A percentile compares a stretch with the other conserved stretches of the same genome.
Conservation (phyloP, 139 green algal genomes). For the Chlorella sp. region DNA sequence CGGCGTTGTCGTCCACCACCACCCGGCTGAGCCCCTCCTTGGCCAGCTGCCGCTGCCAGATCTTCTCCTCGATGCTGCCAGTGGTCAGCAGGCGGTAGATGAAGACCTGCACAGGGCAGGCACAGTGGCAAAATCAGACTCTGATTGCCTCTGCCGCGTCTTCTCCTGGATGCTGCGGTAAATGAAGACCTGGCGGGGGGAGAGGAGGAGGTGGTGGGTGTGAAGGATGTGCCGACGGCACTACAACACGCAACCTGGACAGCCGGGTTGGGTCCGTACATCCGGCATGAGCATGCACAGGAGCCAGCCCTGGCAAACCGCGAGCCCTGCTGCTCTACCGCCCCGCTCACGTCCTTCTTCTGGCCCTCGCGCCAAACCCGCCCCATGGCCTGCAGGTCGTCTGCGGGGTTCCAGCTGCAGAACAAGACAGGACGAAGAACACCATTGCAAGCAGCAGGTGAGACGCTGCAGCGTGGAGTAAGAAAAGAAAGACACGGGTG, state of each 20-base stretch:
- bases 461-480: background rate
- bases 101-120: slow-evolving; percentile 53
- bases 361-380: slow-evolving; percentile 97
- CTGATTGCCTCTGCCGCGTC: too few relatives aligned
- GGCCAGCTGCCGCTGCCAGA: slow-evolving; percentile 94
- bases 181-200: too few relatives aligned
- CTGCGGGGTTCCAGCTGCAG: slow-evolving; percentile 87
- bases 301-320: too few relatives aligned
- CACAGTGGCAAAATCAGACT: too few relatives aligned
- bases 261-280: too few relatives aligned
- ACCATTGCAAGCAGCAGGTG: background rate
- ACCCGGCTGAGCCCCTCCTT: slow-evolving; percentile 76
- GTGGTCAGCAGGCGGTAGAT: slow-evolving; percentile 95
- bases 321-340: too few relatives aligned
- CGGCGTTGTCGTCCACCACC: slow-evolving; percentile 47
- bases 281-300: too few relatives aligned
- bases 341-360: slow-evolving; percentile 78
- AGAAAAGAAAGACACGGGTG: background rate
- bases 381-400: slow-evolving; percentile 63
- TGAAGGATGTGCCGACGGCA: too few relatives aligned
- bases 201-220: too few relatives aligned
- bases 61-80: slow-evolving; percentile 96
- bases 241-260: too few relatives aligned
- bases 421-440: background rate
- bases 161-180: too few relatives aligned